These are phyloP conservation scores for Athelia sp. DNA, from an alignment of 1,284 basidiomycete genomes.

Conservation along the genomic window DNA sequence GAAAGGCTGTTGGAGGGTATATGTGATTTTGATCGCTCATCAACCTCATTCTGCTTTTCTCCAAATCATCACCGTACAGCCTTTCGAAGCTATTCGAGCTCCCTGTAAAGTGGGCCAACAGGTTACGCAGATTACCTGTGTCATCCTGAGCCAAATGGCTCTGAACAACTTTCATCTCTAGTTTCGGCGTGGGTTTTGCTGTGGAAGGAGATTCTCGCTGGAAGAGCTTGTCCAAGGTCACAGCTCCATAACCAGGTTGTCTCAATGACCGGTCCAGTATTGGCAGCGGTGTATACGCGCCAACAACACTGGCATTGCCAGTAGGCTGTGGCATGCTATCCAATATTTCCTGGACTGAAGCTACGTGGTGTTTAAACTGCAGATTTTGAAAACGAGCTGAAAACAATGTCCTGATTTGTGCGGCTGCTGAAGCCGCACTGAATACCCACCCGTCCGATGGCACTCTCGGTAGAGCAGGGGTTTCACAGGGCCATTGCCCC, in stretches of 20 bases:
- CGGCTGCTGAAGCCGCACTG: background rate
- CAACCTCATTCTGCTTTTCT: background rate
- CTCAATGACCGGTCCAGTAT: too few species aligned
- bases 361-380: background rate
- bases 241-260: background rate
- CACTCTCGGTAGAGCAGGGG: background rate
- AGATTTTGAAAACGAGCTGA: background rate
- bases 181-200: too few species aligned
- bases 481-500: background rate
- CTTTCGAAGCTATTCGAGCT: background rate
- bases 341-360: background rate
- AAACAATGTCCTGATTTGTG: background rate
- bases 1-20: background rate
- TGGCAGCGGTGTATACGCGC: too few species aligned
- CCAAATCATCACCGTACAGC: background rate
- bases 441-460: background rate
- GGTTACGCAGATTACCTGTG: background rate
- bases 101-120: background rate
- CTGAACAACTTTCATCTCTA: too few species aligned
- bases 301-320: too few species aligned
- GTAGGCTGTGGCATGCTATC: background rate
- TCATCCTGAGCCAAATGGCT: too few species aligned
- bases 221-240: background rate
- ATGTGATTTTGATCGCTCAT: background rate
- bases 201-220: too few species aligned